Conservation (phyloP, 176 grass and related monocot genomes). For the Aegilops sharonensis region DNA sequence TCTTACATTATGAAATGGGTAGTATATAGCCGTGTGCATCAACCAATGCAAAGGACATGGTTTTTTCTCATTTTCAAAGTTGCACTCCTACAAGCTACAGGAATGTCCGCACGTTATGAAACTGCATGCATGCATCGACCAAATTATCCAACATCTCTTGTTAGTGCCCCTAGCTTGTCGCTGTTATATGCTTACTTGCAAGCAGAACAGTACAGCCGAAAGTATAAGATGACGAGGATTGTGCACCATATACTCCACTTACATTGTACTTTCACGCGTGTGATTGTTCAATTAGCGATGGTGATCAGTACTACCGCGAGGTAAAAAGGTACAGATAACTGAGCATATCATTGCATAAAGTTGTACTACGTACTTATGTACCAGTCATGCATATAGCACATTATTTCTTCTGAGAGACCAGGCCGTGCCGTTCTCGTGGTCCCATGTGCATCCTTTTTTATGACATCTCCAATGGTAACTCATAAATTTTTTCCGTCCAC, state of each 20-base stretch:
- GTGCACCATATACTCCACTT: neutral
- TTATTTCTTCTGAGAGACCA: neutral
- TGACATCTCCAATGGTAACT: no score
- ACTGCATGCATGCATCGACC: no score
- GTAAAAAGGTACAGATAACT: neutral
- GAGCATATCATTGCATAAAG: constrained; percentile 9
- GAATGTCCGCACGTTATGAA: no score
- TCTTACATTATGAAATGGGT: no score
- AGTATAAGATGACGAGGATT: neutral
- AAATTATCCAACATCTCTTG: no score
- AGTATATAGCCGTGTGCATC: no score
- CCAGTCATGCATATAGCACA: neutral
- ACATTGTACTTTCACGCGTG: neutral
- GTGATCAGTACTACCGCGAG: neutral
- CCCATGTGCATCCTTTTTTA: neutral
- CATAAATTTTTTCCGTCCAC: no score
- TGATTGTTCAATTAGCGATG: neutral
- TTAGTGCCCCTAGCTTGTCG: neutral
- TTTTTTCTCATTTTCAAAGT: no score
- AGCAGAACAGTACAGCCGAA: neutral
- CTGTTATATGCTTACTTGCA: neutral
- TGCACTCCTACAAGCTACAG: no score
- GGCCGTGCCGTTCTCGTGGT: neutral
- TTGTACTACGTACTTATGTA: neutral
- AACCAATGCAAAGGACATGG: no score